Conservation (phyloP, 768 basidiomycete genomes). For the Leccinum fibrillosum region DNA sequence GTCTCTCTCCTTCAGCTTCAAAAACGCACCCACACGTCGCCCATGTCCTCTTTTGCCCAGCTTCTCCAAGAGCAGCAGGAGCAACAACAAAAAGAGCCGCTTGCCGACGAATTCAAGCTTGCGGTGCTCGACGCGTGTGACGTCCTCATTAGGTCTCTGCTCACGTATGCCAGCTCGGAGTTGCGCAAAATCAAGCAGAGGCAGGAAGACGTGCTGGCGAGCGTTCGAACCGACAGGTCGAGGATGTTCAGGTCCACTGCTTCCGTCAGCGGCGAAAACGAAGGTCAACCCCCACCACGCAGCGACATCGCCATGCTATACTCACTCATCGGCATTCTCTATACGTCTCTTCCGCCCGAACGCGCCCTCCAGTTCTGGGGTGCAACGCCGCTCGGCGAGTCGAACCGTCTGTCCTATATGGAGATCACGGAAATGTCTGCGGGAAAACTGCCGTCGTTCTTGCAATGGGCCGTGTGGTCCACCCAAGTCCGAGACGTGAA, state of each 20-base stretch:
- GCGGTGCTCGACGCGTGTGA: slow-evolving; percentile 65
- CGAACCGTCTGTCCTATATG: slow-evolving; percentile 46
- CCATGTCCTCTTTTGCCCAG: slow-evolving; percentile 31
- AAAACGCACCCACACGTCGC: slow-evolving; percentile 30
- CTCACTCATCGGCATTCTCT: slow-evolving; percentile 79
- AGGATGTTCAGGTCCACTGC: too few species aligned
- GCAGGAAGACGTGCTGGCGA: too few species aligned
- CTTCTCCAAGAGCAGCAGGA: too few species aligned
- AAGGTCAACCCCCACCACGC: too few species aligned
- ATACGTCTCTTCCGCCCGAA: slow-evolving; percentile 69
- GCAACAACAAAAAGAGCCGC: too few species aligned
- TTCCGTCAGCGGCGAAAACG: too few species aligned
- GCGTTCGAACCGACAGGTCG: too few species aligned
- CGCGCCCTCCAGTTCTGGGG: slow-evolving; percentile 87
- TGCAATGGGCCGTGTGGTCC: slow-evolving; percentile 90
- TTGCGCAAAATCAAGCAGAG: too few species aligned
- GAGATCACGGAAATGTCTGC: slow-evolving; percentile 59
- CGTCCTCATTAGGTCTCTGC: slow-evolving; percentile 34
- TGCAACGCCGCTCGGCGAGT: slow-evolving; percentile 46
- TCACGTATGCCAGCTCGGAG: too few species aligned
- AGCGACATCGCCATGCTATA: slow-evolving; percentile 54
- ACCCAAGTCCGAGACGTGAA: slow-evolving; percentile 69
- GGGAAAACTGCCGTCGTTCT: slow-evolving; percentile 67
- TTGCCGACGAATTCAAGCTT: slow-evolving; percentile 44
- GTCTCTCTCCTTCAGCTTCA: slow-evolving; percentile 49